These are phyloP conservation scores for Aspergillus sergii DNA, from an alignment of 2,329 filamentous ascomycete genomes.

Conservation along the genomic window DNA sequence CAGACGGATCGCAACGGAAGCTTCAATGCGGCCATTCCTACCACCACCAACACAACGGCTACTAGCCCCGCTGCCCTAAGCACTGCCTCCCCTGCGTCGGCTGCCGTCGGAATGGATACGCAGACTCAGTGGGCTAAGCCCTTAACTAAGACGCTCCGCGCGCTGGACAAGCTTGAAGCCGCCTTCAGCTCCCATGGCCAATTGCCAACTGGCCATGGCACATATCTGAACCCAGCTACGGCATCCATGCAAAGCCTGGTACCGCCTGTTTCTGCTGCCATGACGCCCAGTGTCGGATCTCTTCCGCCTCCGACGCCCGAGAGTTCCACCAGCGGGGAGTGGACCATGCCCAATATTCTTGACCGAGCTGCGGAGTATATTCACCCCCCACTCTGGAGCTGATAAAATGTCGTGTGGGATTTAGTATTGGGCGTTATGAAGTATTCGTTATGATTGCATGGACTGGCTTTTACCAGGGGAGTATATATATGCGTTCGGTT, in stretches of 20 bases:
- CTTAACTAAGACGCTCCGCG: constrained; percentile 48
- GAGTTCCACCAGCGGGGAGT: constrained; percentile 50
- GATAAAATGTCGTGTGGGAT: background rate
- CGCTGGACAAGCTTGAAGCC: constrained; percentile 48
- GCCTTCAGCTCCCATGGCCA: constrained; percentile 36
- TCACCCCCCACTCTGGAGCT: constrained; percentile 50
- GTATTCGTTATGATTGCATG: constrained; percentile 3
- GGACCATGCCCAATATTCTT: constrained; percentile 48
- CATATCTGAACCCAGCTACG: constrained; percentile 23
- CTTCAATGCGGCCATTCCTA: constrained; percentile 25
- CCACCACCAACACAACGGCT: constrained; percentile 31
- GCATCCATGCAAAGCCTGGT: constrained; percentile 19
- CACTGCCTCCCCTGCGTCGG: constrained; percentile 32
- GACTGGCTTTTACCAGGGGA: background rate
- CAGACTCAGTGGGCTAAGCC: constrained; percentile 51
- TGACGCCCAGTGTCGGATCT: constrained; percentile 40
- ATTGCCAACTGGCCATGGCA: constrained; percentile 6
- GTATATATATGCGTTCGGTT: constrained; percentile 3
- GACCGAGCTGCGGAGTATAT: constrained; percentile 53
- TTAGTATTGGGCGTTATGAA: background rate
- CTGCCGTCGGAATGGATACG: constrained; percentile 32
- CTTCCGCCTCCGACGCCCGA: constrained; percentile 50
- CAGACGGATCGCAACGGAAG: constrained; percentile 14
- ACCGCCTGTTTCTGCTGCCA: constrained; percentile 23
- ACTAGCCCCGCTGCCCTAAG: constrained; percentile 29